phyloP scores from a whole-genome alignment of 345 rosid genomes.

The Tarenaya hassleriana region DNA sequence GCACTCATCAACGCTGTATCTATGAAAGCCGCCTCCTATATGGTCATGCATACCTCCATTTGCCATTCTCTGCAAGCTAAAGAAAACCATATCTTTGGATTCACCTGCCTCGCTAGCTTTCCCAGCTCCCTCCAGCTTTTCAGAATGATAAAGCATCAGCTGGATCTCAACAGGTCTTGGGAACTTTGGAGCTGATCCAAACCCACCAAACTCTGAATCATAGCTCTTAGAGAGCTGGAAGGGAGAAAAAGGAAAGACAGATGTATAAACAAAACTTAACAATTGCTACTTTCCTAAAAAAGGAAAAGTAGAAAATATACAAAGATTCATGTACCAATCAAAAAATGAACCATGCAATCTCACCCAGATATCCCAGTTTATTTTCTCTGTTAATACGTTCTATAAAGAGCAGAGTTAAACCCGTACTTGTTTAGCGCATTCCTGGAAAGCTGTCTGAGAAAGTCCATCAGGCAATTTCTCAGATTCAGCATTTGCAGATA shows the following conservation, averaged over 20 bases:
- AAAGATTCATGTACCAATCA: too few relatives aligned
- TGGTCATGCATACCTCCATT: conserved; percentile 97
- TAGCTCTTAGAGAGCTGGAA: conserved; percentile 70
- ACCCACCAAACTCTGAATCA: conserved; percentile 71
- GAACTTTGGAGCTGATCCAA: conserved; percentile 95
- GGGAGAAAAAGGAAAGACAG: conserved; percentile 12
- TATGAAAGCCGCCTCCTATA: conserved; percentile 91
- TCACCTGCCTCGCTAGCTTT: conserved; percentile 44
- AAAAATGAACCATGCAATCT: too few relatives aligned
- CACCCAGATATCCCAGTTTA: too few relatives aligned
- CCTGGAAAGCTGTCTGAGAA: conserved; percentile 40
- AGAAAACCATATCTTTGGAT: conserved; percentile 49
- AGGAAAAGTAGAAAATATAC: background rate
- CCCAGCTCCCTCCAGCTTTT: conserved; percentile 56
- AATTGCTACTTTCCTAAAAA: background rate
- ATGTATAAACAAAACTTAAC: background rate
- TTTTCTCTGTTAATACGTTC: too few relatives aligned
- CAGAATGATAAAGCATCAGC: conserved; percentile 70
- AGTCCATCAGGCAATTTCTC: conserved; percentile 61
- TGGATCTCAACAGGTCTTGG: conserved; percentile 96
- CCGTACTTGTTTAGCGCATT: conserved; percentile 88
- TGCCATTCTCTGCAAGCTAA: conserved; percentile 82
- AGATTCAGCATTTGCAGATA: conserved; percentile 53
- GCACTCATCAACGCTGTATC: conserved; percentile 89
- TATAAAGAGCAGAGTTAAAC: background rate